Base-by-base conservation (phyloP, 139 green algal species). In the Chloropicon primus region DNA sequence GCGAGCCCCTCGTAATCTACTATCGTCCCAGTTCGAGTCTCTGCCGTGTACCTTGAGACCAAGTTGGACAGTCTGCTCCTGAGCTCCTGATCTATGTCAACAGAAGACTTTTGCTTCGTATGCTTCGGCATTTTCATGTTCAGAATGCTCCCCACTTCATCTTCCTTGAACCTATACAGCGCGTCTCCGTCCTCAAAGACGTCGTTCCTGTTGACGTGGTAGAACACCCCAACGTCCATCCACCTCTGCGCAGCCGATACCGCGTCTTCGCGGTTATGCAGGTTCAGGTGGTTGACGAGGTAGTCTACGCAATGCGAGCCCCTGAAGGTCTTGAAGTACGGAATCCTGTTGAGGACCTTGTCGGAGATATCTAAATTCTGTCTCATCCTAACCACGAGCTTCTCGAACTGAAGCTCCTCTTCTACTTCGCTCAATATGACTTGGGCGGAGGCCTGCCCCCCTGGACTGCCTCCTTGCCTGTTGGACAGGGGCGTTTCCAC, bases 1-100 rank as follows among this genome's bases (percentile, higher is more conserved):
- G 72, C 72, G 10, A 85, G 76, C 1, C 28, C 78, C 72, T 79
- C 82, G 76, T 85, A 85, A 74, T 85, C 82, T 27, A 85, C 72
- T 27, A 76, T 22, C 22, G 2, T 24, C 25, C 78, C 81, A 10
- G 71, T 74, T 21, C 71, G 3, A 21, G 23, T 74, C 23, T 74
- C 23, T 10, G 71, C 24, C 17, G 24, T 21, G 17, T 21, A 74
- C 23, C 71, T 26, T 22, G 28, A 62, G 75, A 79, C 77, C 41
- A 85, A 53, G 28, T 73, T 25, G 2, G 29, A 22, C 24, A 82
- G 77, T 24, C n/a, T 24, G 2, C 54, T 76, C 1, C 78, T 72
- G 25, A 85, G n/a, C 21, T 76, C 77, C 2, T 23, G 25, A 1
- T 76, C 77, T 27, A 82, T 28, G 23, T 75, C 53, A 10, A 25